Conservation (phyloP, 2,329 filamentous ascomycete genomes). For the Aspergillus candidus region DNA sequence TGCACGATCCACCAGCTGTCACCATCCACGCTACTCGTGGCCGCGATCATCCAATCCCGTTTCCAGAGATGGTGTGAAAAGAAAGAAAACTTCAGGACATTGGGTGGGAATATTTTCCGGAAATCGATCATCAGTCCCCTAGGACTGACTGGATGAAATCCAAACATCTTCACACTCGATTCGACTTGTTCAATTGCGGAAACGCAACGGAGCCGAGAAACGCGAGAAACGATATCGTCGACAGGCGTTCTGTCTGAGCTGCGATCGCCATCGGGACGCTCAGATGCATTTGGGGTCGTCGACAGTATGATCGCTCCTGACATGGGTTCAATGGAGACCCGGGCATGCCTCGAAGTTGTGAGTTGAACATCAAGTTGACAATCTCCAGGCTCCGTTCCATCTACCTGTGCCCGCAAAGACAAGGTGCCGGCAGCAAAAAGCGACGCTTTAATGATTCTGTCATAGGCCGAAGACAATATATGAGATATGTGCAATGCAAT, state of each 20-base stretch:
- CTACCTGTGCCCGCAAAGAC: conserved; percentile 53
- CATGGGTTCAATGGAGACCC: conserved; percentile 65
- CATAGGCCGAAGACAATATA: conserved; percentile 62
- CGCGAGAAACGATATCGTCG: conserved; percentile 35
- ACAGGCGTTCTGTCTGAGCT: conserved; percentile 48
- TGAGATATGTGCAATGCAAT: conserved; percentile 69
- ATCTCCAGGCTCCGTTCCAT: conserved; percentile 56
- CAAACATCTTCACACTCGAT: conserved; percentile 29
- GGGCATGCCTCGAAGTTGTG: conserved; percentile 55
- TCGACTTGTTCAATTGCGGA: conserved; percentile 38
- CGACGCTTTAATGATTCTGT: conserved; percentile 53
- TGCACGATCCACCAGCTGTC: conserved; percentile 72
- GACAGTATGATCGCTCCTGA: conserved; percentile 70
- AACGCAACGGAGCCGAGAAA: conserved; percentile 34
- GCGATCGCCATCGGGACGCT: conserved; percentile 58
- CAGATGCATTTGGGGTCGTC: conserved; percentile 54
- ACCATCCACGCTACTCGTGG: conserved; percentile 63
- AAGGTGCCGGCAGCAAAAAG: conserved; percentile 59
- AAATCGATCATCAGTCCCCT: conserved; percentile 41
- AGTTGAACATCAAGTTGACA: conserved; percentile 66
- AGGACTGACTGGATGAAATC: conserved; percentile 34
- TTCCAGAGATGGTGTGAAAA: conserved; percentile 69
- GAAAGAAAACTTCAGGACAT: conserved; percentile 60
- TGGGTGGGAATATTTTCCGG: conserved; percentile 56
- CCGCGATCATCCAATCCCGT: conserved; percentile 64